Percentiles rank a stretch among this genome's conserved stretches.
These are phyloP conservation scores for Jaapia argillacea DNA, from an alignment of 768 basidiomycete species.

Conservation along the genomic window DNA sequence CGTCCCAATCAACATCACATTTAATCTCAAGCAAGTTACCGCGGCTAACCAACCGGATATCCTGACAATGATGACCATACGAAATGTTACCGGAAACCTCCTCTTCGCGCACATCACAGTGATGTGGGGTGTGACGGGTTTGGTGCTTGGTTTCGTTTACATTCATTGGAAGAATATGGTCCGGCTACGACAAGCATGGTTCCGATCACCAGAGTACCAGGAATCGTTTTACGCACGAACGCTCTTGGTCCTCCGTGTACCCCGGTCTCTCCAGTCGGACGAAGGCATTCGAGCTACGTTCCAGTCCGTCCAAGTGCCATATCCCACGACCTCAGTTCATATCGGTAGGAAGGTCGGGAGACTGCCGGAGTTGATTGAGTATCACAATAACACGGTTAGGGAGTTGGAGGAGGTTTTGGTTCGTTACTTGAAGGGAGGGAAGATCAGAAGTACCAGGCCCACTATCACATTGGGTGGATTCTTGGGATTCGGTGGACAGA, in stretches of 20 bases:
- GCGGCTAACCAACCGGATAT: slow-evolving; percentile 28
- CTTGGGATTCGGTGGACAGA: slow-evolving; percentile 75
- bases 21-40: slow-evolving; percentile 64
- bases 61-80: slow-evolving; percentile 79
- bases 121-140: slow-evolving; percentile 70
- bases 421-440: slow-evolving; percentile 78
- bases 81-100: slow-evolving; percentile 59
- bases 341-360: slow-evolving; percentile 81
- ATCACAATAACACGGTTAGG: slow-evolving; percentile 89
- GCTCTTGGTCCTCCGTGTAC: slow-evolving; percentile 70
- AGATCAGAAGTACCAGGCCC: slow-evolving; percentile 72
- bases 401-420: slow-evolving; percentile 87
- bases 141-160: slow-evolving; percentile 66
- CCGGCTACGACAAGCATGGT: slow-evolving; percentile 74
- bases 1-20: slow-evolving; percentile 79
- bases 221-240: slow-evolving; percentile 92
- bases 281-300: slow-evolving; percentile 75
- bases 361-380: slow-evolving; percentile 85
- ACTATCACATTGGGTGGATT: slow-evolving; percentile 70
- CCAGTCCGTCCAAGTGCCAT: slow-evolving; percentile 60
- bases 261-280: slow-evolving; percentile 76
- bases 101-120: slow-evolving; percentile 81
- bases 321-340: slow-evolving; percentile 87
- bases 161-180: slow-evolving; percentile 74
- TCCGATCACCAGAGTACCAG: slow-evolving; percentile 81